phyloP scores from a whole-genome alignment of 768 basidiomycete species.

The Trametes villosa region DNA sequence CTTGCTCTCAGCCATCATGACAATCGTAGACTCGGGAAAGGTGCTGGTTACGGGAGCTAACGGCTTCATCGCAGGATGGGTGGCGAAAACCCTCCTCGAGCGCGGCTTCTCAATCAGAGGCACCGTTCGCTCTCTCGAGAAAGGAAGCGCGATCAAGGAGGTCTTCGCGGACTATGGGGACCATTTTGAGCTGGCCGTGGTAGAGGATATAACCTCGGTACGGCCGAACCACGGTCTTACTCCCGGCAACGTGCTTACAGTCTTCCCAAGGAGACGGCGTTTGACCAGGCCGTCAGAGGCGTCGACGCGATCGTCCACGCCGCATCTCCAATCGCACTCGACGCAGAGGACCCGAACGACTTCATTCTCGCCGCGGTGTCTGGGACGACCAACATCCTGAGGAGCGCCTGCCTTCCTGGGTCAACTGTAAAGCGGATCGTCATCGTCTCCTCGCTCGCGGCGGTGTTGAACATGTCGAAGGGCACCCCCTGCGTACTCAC shows the following conservation, averaged over 20 bases:
- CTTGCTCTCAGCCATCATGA: slow-evolving; percentile 27
- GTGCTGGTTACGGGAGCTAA: slow-evolving; percentile 35
- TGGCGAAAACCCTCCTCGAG: slow-evolving; percentile 39
- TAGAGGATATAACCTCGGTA: slow-evolving; percentile 50
- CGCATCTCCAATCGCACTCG: slow-evolving; percentile 40
- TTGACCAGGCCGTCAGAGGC: slow-evolving; percentile 51
- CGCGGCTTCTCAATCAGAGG: slow-evolving; percentile 46
- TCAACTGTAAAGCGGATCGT: slow-evolving; percentile 66
- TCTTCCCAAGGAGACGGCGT: slow-evolving; percentile 34
- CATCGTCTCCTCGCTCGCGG: slow-evolving; percentile 64
- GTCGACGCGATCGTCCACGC: slow-evolving; percentile 47
- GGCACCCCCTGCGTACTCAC: slow-evolving; percentile 35
- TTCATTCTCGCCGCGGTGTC: slow-evolving; percentile 70
- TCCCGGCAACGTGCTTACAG: background rate
- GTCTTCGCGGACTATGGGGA: slow-evolving; percentile 41
- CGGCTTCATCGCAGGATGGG: slow-evolving; percentile 36
- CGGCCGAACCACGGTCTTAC: background rate
- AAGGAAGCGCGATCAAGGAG: slow-evolving; percentile 46
- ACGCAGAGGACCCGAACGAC: slow-evolving; percentile 38
- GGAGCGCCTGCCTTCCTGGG: slow-evolving; percentile 55
- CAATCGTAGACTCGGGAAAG: slow-evolving; percentile 28
- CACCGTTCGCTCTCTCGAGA: slow-evolving; percentile 46
- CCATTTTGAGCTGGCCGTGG: slow-evolving; percentile 47
- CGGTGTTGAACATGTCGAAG: slow-evolving; percentile 39
- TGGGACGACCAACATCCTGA: slow-evolving; percentile 66